Conservation (phyloP, 2,329 filamentous ascomycete species). For the Ceratocystis lukuohia region DNA sequence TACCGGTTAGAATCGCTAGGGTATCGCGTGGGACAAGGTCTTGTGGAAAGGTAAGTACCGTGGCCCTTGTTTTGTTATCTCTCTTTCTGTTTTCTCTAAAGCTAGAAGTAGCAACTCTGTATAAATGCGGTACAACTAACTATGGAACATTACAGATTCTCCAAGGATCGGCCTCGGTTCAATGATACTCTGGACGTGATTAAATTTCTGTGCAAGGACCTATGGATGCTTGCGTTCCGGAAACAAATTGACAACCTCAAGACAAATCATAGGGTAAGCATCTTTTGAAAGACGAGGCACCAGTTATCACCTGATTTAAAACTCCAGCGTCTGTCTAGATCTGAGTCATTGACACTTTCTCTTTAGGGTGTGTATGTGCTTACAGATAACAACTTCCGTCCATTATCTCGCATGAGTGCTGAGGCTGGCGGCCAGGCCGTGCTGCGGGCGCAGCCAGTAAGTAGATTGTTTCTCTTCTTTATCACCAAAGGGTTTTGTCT, state of each 20-base stretch:
- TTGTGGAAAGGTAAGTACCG: constrained; percentile 63
- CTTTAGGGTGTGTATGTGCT: constrained; percentile 80
- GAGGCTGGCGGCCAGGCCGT: constrained; percentile 62
- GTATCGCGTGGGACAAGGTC: constrained; percentile 81
- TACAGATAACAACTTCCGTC: constrained; percentile 83
- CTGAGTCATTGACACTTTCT: not conserved
- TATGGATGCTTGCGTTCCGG: constrained; percentile 86
- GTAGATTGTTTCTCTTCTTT: constrained; percentile 25
- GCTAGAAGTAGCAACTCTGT: too few species aligned
- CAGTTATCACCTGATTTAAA: not conserved
- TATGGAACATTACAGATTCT: constrained; percentile 45
- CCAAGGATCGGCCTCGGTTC: constrained; percentile 71
- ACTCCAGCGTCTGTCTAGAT: not conserved
- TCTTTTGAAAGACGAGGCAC: not conserved
- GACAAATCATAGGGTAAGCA: constrained; percentile 74
- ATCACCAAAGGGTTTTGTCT: not conserved
- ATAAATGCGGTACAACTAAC: too few species aligned
- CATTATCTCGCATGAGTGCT: constrained; percentile 79
- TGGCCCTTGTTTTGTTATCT: not conserved
- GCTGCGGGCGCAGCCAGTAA: constrained; percentile 63
- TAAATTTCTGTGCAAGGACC: constrained; percentile 96
- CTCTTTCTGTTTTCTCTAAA: too few species aligned
- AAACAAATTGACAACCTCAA: constrained; percentile 99
- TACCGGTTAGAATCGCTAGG: constrained; percentile 72
- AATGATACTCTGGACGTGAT: constrained; percentile 89